A percentile compares a stretch with the other conserved stretches of the same genome.
These are phyloP conservation scores for Lichina pygmaea DNA, from an alignment of 495 filamentous ascomycete genomes.

Conservation along the genomic window DNA sequence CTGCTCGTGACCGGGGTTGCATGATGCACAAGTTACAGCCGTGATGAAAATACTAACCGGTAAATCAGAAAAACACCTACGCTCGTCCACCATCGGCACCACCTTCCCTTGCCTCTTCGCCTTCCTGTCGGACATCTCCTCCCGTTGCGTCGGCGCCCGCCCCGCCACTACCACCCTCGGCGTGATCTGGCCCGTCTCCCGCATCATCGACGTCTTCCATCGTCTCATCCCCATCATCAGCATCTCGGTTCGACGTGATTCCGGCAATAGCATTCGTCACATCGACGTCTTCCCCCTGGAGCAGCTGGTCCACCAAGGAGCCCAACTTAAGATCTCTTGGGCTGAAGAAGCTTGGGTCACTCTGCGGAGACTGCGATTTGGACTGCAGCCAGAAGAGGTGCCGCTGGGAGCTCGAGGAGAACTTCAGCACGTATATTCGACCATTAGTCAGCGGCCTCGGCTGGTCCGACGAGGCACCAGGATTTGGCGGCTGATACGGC, in stretches of 20 bases:
- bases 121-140: constrained; percentile 73
- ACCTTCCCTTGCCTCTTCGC: constrained; percentile 61
- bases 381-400: constrained; percentile 94
- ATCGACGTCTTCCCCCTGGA: constrained; percentile 79
- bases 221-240: constrained; percentile 39
- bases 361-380: constrained; percentile 45
- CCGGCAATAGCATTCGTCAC: constrained; percentile 48
- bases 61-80: constrained; percentile 31
- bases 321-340: constrained; percentile 57
- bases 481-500: constrained; percentile 29
- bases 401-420: constrained; percentile 70
- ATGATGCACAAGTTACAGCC: not conserved
- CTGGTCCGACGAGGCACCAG: constrained; percentile 3
- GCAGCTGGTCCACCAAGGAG: constrained; percentile 51
- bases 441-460: constrained; percentile 48
- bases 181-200: constrained; percentile 27
- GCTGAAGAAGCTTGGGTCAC: constrained; percentile 55
- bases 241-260: constrained; percentile 21
- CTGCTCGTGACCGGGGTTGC: not conserved
- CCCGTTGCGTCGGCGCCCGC: constrained; percentile 69
- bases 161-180: constrained; percentile 38
- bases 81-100: constrained; percentile 93
- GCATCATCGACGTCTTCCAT: constrained; percentile 65
- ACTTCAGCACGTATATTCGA: constrained; percentile 82
- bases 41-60: not conserved